Evolutionary conservation across 805 yeast genomes (phyloP).

Genomic region (Ogataea glucozyma): DNA sequence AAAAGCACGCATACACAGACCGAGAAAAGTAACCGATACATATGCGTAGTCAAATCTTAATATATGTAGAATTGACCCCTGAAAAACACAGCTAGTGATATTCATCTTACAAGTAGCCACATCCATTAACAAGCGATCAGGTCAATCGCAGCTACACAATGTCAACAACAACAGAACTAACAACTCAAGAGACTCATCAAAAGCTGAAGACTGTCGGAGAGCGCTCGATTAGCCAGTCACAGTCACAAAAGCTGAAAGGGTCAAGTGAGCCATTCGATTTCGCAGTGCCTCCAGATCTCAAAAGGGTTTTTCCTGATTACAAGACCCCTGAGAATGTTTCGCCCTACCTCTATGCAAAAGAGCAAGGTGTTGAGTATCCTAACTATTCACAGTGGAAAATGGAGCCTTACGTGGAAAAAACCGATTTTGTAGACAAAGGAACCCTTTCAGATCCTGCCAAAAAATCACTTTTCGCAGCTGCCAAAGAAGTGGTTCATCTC

Average conservation of each 20-base stretch:
- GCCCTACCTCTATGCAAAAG: slow-evolving; percentile 15
- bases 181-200: background rate
- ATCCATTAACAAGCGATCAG: too few relatives aligned
- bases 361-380: slow-evolving; percentile 19
- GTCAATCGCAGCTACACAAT: too few relatives aligned
- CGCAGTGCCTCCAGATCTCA: slow-evolving; percentile 11
- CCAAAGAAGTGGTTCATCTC: slow-evolving; percentile 40
- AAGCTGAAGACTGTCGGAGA: too few relatives aligned
- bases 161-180: background rate
- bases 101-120: too few relatives aligned
- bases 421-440: slow-evolving; percentile 18
- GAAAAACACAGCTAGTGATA: too few relatives aligned
- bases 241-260: slow-evolving; percentile 12
- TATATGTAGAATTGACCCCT: too few relatives aligned
- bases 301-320: slow-evolving; percentile 14
- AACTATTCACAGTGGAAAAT: slow-evolving; percentile 20
- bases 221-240: too few relatives aligned
- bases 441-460: slow-evolving; percentile 29
- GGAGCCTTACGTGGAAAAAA: slow-evolving; percentile 16
- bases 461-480: slow-evolving; percentile 43
- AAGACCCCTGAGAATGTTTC: slow-evolving; percentile 18
- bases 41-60: too few relatives aligned
- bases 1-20: too few relatives aligned
- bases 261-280: slow-evolving; percentile 14
- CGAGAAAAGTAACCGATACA: too few relatives aligned